phyloP scores from a whole-genome alignment of 2,329 filamentous ascomycete genomes.

The Aspergillus tubingensis region DNA sequence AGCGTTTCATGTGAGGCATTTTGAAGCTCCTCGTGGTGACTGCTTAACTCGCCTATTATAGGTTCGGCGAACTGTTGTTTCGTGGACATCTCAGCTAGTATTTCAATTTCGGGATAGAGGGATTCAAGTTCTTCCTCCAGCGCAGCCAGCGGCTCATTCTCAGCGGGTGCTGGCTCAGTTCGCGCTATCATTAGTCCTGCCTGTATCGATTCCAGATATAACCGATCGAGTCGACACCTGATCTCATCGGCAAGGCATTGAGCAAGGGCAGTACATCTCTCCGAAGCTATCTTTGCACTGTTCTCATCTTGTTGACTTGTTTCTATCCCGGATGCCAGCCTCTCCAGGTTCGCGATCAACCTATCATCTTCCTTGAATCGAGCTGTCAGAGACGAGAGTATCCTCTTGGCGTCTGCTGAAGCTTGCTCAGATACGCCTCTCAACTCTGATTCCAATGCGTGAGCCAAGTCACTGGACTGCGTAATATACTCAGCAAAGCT shows the following conservation, averaged over 20 bases:
- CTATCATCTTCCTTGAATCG: conserved; percentile 42
- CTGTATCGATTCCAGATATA: conserved; percentile 39
- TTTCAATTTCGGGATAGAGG: conserved; percentile 42
- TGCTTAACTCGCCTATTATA: conserved; percentile 39
- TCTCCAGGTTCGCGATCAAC: conserved; percentile 34
- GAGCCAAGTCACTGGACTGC: conserved; percentile 39
- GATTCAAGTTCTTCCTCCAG: conserved; percentile 42
- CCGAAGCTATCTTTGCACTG: conserved; percentile 29
- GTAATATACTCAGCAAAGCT: conserved; percentile 12
- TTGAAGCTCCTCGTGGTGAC: conserved; percentile 32
- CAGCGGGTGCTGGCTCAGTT: conserved; percentile 1
- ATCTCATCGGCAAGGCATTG: conserved; percentile 40
- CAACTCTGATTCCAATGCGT: conserved; percentile 36
- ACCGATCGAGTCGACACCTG: conserved; percentile 41
- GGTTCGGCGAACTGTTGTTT: conserved; percentile 46
- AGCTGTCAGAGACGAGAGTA: conserved; percentile 35
- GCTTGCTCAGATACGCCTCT: conserved; percentile 34
- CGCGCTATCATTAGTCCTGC: background rate
- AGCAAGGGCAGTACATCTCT: conserved; percentile 34
- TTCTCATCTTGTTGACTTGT: conserved; percentile 32
- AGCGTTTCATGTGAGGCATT: conserved; percentile 36
- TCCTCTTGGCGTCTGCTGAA: conserved; percentile 34
- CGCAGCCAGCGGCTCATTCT: conserved; percentile 23
- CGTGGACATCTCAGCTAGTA: conserved; percentile 45
- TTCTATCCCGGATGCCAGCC: conserved; percentile 30